These are phyloP conservation scores for Metschnikowia matae DNA, from an alignment of 805 yeast genomes.

Conservation along the genomic window DNA sequence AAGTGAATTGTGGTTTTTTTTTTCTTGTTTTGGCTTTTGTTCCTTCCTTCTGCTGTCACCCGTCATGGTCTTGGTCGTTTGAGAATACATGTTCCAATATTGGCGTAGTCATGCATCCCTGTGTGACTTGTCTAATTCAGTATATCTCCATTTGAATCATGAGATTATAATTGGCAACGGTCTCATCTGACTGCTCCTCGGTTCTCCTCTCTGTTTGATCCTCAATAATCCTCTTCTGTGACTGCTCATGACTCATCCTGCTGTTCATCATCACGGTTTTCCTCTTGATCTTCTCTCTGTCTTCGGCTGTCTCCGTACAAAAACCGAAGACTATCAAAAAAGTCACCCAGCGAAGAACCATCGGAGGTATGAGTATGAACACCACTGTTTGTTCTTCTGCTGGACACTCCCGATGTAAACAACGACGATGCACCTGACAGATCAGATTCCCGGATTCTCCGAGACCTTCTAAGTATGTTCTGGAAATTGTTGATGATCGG, in stretches of 20 bases:
- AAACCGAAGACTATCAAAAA: slow-evolving; percentile 1
- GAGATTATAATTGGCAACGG: neutral
- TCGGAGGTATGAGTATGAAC: slow-evolving; percentile 33
- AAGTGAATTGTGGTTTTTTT: too few species aligned
- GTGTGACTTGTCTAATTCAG: neutral
- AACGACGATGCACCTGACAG: slow-evolving; percentile 14
- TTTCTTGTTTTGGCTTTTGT: neutral
- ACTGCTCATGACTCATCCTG: neutral
- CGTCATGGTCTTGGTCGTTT: neutral
- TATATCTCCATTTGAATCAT: neutral
- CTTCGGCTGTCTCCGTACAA: neutral
- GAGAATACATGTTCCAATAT: neutral
- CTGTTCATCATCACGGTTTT: neutral
- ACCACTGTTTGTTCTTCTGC: slow-evolving; percentile 44
- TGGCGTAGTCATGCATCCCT: too few species aligned
- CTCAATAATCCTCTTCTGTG: neutral
- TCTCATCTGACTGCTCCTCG: neutral
- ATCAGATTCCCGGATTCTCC: slow-evolving; percentile 8
- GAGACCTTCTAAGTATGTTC: slow-evolving; percentile 10
- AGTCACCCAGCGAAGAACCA: slow-evolving; percentile 1
- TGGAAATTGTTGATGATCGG: slow-evolving; percentile 17
- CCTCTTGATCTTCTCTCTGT: neutral
- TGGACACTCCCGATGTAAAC: slow-evolving; percentile 47
- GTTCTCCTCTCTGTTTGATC: neutral
- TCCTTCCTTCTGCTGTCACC: neutral